Evolutionary conservation across 768 basidiomycete genomes (phyloP), one percentile per base, ranked within the genome.

Genomic region (Leccinum disarticulatum): DNA sequence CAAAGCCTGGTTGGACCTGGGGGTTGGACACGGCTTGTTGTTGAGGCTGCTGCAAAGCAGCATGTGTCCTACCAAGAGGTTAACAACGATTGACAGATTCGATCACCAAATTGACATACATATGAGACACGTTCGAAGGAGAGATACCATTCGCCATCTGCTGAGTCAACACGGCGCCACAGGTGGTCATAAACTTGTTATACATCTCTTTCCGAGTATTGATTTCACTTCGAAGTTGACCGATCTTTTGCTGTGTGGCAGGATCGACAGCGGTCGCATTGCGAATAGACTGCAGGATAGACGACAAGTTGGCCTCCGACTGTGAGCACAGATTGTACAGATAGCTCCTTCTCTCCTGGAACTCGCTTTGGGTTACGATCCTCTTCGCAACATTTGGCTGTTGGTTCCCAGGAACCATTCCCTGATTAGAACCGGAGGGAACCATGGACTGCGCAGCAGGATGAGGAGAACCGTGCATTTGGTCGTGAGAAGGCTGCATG

Each of bases 401-500:
- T 11, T 58, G 47, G 36, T 55, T 58, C 8, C 61, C 69, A 30
- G 64, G 58, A 9, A 64, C 56, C 61, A 70, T 68, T n/a, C 64
- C 67, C 50, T 66, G 72, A 58, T 63, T 64, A 15, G 60, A 38
- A 31, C 65, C 61, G 11, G 66, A 54, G 5, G 64, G 61, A 15
- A 63, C 72, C 3, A 64, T 58, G 19, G 69, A 33, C 33, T 71
- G 73, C 33, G 63, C 55, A 8, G 62, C 19, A 15, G 72, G 64
- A 70, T 79, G 77, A n/a, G 81, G 85, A 30, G 82, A 82, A 6
- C 80, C 76, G 10, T 80, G 82, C 66, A 85, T 76, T 28, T 74
- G 77, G 28, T 82, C 80, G 62, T 74, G 65, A 31, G 70, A 71
- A 30, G 71, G 55, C 14, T 64, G 70, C 72, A 82, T 76, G 27